A percentile compares a stretch with the other conserved stretches of the same genome.
phyloP scores from a whole-genome alignment of 2,329 filamentous ascomycete species.

The Diaporthe australafricana region DNA sequence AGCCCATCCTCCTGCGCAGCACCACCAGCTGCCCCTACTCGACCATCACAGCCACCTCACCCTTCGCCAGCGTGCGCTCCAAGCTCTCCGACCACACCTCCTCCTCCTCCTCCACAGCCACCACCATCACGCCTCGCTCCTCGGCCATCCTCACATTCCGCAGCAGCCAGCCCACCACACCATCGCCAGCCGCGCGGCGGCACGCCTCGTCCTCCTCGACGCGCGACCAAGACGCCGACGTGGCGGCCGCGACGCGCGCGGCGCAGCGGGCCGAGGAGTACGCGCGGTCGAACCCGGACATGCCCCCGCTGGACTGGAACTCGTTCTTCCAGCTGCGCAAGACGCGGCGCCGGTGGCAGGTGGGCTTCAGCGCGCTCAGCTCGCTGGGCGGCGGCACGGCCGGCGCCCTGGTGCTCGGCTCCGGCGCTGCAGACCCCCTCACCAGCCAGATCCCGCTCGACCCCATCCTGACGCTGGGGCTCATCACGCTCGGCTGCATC shows the following conservation, averaged over 20 bases:
- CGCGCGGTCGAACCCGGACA: conserved; percentile 43
- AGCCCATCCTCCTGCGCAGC: conserved; percentile 43
- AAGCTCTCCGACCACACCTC: conserved; percentile 39
- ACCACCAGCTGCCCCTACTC: conserved; percentile 46
- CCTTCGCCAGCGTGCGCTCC: conserved; percentile 38
- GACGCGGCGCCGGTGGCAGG: conserved; percentile 84
- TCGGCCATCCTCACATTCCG: conserved; percentile 35
- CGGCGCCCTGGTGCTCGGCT: conserved; percentile 75
- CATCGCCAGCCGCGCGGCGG: conserved; percentile 39
- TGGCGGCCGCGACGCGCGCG: conserved; percentile 41
- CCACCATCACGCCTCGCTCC: conserved; percentile 39
- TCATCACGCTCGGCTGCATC: conserved; percentile 71
- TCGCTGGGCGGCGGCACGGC: conserved; percentile 71
- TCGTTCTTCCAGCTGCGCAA: conserved; percentile 92
- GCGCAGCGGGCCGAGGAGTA: conserved; percentile 38
- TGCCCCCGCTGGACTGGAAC: conserved; percentile 81
- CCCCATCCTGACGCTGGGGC: conserved; percentile 84
- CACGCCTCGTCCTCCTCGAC: conserved; percentile 40
- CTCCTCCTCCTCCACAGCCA: conserved; percentile 36
- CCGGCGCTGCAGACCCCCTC: conserved; percentile 78
- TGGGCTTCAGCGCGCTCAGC: conserved; percentile 78
- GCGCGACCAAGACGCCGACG: conserved; percentile 37
- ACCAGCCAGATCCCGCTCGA: conserved; percentile 83
- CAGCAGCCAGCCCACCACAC: conserved; percentile 34
- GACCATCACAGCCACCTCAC: conserved; percentile 39